A percentile compares a stretch with the other conserved stretches of the same genome.
phyloP scores from a whole-genome alignment of 1,139 yeast species.

The Debaryomyces psychrophilus region DNA sequence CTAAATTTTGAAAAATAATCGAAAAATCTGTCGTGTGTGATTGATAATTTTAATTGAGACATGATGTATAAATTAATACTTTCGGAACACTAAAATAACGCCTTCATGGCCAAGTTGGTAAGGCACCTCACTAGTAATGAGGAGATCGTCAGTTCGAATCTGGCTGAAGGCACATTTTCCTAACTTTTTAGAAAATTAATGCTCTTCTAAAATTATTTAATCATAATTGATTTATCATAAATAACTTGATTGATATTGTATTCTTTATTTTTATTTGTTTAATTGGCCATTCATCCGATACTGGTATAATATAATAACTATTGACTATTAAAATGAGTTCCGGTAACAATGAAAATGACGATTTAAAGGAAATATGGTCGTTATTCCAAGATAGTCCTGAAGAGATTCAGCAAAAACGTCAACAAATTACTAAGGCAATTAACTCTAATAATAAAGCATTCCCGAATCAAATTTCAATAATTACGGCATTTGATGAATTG shows the following conservation, averaged over 20 bases:
- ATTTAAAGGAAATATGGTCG: constrained; percentile 32
- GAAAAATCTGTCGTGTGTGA: constrained; percentile 5
- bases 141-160: constrained; percentile 88
- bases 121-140: constrained; percentile 91
- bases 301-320: background rate
- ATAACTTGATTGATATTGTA: background rate
- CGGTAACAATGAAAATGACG: constrained; percentile 1
- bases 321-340: background rate
- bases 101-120: constrained; percentile 82
- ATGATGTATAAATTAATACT: background rate
- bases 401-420: constrained; percentile 37
- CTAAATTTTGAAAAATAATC: constrained; percentile 2
- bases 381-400: constrained; percentile 39
- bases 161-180: constrained; percentile 67
- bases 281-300: background rate
- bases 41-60: background rate
- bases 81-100: constrained; percentile 12
- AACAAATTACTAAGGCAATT: constrained; percentile 31
- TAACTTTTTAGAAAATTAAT: background rate
- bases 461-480: constrained; percentile 42
- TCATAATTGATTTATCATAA: background rate
- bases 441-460: constrained; percentile 36
- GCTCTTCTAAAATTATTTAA: background rate
- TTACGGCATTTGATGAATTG: constrained; percentile 85
- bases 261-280: background rate